These are phyloP conservation scores for Sporobolomyces phaffii DNA, from an alignment of 768 basidiomycete species.

Conservation along the genomic window DNA sequence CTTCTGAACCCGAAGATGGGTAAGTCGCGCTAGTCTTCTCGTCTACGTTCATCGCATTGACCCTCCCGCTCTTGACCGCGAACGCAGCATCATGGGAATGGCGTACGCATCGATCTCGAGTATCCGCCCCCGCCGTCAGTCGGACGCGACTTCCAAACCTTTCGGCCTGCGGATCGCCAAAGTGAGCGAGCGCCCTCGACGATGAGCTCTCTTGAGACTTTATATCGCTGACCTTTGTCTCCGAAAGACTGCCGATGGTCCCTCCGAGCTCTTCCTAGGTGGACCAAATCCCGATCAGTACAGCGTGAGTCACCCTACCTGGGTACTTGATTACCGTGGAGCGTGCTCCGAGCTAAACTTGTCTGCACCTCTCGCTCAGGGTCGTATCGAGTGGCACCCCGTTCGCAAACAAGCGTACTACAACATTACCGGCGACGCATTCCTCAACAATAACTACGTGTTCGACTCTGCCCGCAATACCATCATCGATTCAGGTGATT, in stretches of 20 bases:
- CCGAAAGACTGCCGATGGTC: conserved; percentile 6
- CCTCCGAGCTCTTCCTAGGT: conserved; percentile 20
- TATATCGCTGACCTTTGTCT: not conserved
- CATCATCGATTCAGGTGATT: conserved; percentile 20
- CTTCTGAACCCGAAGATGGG: conserved; percentile 21
- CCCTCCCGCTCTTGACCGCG: not conserved
- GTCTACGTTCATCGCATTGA: not conserved
- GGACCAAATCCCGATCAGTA: conserved; percentile 5
- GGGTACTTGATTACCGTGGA: no score
- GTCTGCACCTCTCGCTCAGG: not conserved
- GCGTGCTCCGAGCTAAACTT: not conserved
- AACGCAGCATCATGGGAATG: conserved; percentile 20
- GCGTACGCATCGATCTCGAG: conserved; percentile 17
- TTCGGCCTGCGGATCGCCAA: conserved; percentile 15
- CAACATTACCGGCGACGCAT: conserved; percentile 11
- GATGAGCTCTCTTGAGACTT: no score
- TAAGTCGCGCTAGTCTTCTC: not conserved
- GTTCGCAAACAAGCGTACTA: conserved; percentile 19
- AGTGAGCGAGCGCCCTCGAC: no score
- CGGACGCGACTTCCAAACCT: conserved; percentile 11
- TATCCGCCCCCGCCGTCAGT: not conserved
- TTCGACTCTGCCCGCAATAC: not conserved
- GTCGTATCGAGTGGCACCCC: conserved; percentile 14
- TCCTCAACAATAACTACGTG: conserved; percentile 6
- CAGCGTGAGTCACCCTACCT: not conserved